These are phyloP conservation scores for Pezicula radicicola DNA, from an alignment of 2,329 filamentous ascomycete genomes.

Conservation along the genomic window DNA sequence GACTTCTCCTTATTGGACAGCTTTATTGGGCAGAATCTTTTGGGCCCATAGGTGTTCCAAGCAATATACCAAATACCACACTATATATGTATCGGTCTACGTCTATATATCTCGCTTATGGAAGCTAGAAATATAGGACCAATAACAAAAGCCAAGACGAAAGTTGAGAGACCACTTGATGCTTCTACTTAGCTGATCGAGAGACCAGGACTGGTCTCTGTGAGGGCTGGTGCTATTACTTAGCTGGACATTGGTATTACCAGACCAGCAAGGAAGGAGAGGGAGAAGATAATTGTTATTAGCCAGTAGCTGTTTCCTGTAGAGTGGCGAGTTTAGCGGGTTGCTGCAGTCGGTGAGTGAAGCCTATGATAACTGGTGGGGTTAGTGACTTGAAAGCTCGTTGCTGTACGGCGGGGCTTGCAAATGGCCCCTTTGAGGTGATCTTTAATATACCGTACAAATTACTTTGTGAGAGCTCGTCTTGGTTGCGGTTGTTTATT, in stretches of 20 bases:
- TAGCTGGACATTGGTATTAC: slow-evolving; percentile 46
- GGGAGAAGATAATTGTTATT: slow-evolving; percentile 14
- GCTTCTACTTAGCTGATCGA: slow-evolving; percentile 37
- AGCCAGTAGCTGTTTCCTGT: slow-evolving; percentile 43
- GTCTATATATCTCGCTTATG: slow-evolving; percentile 43
- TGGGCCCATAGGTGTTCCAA: slow-evolving; percentile 47
- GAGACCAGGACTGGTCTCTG: slow-evolving; percentile 48
- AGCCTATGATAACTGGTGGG: slow-evolving; percentile 23
- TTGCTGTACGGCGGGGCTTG: background rate
- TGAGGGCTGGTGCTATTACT: slow-evolving; percentile 48
- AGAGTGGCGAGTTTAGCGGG: slow-evolving; percentile 10
- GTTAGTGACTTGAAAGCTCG: background rate
- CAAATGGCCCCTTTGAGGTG: background rate
- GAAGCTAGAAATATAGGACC: slow-evolving; percentile 55
- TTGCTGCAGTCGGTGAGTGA: slow-evolving; percentile 6
- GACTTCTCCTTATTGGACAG: slow-evolving; percentile 38
- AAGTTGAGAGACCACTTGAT: slow-evolving; percentile 11
- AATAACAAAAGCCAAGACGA: slow-evolving; percentile 42
- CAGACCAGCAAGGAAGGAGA: slow-evolving; percentile 43
- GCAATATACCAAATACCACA: slow-evolving; percentile 47
- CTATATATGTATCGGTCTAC: slow-evolving; percentile 33
- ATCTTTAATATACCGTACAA: too few relatives aligned
- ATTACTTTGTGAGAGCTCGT: too few relatives aligned
- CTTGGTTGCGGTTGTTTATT: too few relatives aligned
- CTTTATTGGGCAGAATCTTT: slow-evolving; percentile 43